Conservation (phyloP, 2,329 filamentous ascomycete species). For the Fusarium bactridioides region DNA sequence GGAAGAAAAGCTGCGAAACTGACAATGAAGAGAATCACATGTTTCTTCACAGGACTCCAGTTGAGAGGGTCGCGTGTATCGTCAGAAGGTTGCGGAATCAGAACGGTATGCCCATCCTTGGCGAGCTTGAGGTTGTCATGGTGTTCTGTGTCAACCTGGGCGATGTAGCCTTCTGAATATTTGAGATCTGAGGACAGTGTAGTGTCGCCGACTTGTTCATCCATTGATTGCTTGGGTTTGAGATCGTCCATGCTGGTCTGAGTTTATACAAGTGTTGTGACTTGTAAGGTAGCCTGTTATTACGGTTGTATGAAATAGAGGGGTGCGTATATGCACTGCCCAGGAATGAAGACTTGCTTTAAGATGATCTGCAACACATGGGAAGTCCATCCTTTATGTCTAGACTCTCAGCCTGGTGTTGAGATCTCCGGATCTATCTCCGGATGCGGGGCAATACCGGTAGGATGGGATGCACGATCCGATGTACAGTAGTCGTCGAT, state of each 20-base stretch:
- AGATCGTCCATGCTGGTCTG: neutral
- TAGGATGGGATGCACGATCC: neutral
- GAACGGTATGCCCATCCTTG: neutral
- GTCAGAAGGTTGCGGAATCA: neutral
- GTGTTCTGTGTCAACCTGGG: neutral
- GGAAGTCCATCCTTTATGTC: neutral
- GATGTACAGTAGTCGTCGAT: neutral
- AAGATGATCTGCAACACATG: accelerated
- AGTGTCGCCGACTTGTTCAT: neutral
- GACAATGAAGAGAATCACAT: neutral
- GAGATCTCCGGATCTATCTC: neutral
- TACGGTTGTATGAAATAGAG: accelerated
- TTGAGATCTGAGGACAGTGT: neutral
- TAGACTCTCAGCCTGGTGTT: accelerated
- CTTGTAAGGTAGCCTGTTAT: too few relatives aligned
- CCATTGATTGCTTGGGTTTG: neutral
- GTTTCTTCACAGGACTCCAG: neutral
- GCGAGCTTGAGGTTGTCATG: neutral
- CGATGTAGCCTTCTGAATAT: neutral
- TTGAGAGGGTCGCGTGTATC: neutral
- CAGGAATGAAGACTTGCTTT: accelerated
- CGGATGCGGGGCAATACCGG: neutral
- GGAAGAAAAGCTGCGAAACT: neutral
- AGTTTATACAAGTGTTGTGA: accelerated
- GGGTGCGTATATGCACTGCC: accelerated